Evolutionary conservation across 2,329 filamentous ascomycete species (phyloP).

Genomic region (Aspergillus niger): DNA sequence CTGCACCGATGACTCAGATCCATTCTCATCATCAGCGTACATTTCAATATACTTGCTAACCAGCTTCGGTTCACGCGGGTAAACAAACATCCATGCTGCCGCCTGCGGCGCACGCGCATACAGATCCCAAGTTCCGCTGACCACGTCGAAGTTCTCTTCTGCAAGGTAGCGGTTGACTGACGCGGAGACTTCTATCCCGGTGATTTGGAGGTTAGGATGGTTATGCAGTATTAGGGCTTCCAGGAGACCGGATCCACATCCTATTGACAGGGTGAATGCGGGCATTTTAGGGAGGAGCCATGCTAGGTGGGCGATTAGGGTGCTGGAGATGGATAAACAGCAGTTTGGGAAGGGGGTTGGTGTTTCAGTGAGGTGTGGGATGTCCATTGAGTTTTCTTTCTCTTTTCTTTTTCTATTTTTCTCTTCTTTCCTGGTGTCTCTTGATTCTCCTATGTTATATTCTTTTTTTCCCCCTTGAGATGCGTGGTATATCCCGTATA

Average conservation of each 20-base stretch:
- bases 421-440: no score
- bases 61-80: slow-evolving; percentile 53
- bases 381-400: slow-evolving; percentile 8
- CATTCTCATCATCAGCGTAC: slow-evolving; percentile 11
- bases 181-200: slow-evolving; percentile 53
- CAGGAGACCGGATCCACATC: slow-evolving; percentile 55
- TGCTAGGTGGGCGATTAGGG: slow-evolving; percentile 22
- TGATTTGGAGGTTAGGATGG: slow-evolving; percentile 33
- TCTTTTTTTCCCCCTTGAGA: no score
- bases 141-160: slow-evolving; percentile 43
- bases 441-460: no score
- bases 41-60: slow-evolving; percentile 47
- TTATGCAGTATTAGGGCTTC: slow-evolving; percentile 45
- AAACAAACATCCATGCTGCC: slow-evolving; percentile 55
- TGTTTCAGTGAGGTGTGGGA: slow-evolving; percentile 18
- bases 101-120: slow-evolving; percentile 46
- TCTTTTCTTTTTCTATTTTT: no score
- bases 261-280: slow-evolving; percentile 48
- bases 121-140: slow-evolving; percentile 49
- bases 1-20: slow-evolving; percentile 9
- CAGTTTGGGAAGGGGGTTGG: slow-evolving; percentile 31
- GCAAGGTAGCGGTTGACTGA: slow-evolving; percentile 51
- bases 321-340: slow-evolving; percentile 32
- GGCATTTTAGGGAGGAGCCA: slow-evolving; percentile 28
- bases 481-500: no score